Conservation (phyloP, 805 yeast genomes). For the Lachancea thermotolerans region DNA sequence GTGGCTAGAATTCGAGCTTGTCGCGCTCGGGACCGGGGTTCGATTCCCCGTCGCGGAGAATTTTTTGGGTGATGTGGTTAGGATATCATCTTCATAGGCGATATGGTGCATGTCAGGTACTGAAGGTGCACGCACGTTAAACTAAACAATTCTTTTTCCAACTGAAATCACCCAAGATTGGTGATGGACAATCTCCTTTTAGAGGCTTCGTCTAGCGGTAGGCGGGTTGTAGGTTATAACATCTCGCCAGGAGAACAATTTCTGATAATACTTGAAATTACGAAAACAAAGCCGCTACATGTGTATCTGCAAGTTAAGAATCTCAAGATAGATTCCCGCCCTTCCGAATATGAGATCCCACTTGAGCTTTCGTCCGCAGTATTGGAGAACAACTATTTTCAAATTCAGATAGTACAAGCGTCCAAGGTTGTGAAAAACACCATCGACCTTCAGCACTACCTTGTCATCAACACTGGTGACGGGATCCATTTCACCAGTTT, state of each 20-base stretch:
- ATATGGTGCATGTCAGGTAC: too few relatives aligned
- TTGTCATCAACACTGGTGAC: constrained; percentile 13
- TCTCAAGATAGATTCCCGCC: neutral
- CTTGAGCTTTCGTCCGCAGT: neutral
- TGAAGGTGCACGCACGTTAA: too few relatives aligned
- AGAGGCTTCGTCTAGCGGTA: neutral
- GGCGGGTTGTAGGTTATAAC: neutral
- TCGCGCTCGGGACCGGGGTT: constrained; percentile 30
- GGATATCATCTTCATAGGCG: too few relatives aligned
- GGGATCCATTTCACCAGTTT: constrained; percentile 14
- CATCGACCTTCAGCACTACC: neutral
- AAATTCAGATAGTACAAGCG: constrained; percentile 5
- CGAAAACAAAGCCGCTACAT: neutral
- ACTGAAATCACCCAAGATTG: neutral
- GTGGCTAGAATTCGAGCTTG: constrained; percentile 28
- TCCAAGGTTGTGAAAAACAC: neutral
- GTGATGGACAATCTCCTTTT: neutral
- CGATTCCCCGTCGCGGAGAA: constrained; percentile 29
- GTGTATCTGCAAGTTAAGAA: neutral
- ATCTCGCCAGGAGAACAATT: constrained; percentile 3
- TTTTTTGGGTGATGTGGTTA: too few relatives aligned
- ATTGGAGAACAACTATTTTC: neutral
- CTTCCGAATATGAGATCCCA: neutral
- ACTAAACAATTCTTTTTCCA: neutral
- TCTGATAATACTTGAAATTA: neutral